Evolutionary conservation across 345 rosid genomes (phyloP), one percentile per base, ranked within the genome.

Genomic region (Dipteronia sinensis): DNA sequence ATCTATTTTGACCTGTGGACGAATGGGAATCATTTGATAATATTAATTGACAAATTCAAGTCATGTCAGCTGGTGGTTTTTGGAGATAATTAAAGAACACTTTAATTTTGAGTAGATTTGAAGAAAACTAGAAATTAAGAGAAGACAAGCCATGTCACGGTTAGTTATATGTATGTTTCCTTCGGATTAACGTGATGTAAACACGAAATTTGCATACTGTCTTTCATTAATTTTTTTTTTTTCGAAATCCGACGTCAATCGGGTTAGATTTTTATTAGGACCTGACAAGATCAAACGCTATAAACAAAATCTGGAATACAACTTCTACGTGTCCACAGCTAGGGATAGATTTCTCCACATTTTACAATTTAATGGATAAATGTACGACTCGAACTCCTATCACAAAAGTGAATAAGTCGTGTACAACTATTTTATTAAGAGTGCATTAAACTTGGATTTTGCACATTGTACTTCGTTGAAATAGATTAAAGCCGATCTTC

Each of bases 51-150:
- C 31, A 22, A 16, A 34, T 72, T 73, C 76, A 73, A 44, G 9
- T 6, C 58, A 16, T 63, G 27, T 71, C 38, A 4, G 8, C 23
- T 4, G 0, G 6, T 10, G 29, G 9, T 73, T 40, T 16, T 59
- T 59, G 67, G 66, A 59, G 67, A 40, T 34, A 34, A 34, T 34
- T 40, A 73, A 40, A 31, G 42, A 17, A 63, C 69, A 3, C 10
- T 22, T 16, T 62, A 16, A 44, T 11, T 65, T 86, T 80, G 89
- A 88, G 89, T 87, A 80, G 85, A 63, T 59, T 64, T 74, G 34
- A 88, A 90, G 93, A 78, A 76, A 76, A 65, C 20, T 46, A 25
- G 6, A 4, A 42, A 64, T 31, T 53, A 15, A 25, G 34, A 75
- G 19, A 69, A 25, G 61, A 65, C 64, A 34, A 46, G 31, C 29